Conservation (phyloP, 495 filamentous ascomycete species). For the Parmelia sp. region DNA sequence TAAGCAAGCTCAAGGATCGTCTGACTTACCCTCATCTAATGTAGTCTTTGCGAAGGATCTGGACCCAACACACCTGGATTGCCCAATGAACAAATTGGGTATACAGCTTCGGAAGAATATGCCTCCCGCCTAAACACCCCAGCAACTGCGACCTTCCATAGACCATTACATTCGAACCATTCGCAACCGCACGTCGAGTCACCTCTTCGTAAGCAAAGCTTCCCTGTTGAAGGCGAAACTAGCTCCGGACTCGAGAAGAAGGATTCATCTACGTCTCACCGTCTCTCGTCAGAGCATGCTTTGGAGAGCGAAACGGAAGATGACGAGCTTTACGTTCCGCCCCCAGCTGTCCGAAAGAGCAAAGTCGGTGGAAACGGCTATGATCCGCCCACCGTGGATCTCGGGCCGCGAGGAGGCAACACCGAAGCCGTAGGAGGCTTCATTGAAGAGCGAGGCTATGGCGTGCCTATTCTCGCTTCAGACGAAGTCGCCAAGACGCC, state of each 20-base stretch:
- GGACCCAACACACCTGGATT: slow-evolving; percentile 42
- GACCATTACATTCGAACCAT: slow-evolving; percentile 34
- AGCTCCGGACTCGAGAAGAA: slow-evolving; percentile 28
- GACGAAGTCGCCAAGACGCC: slow-evolving; percentile 84
- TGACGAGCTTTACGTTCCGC: slow-evolving; percentile 69
- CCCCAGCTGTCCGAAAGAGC: slow-evolving; percentile 55
- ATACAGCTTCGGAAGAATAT: slow-evolving; percentile 73
- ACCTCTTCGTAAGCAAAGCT: slow-evolving; percentile 49
- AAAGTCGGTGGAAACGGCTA: slow-evolving; percentile 56
- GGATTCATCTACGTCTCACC: slow-evolving; percentile 22
- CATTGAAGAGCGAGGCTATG: slow-evolving; percentile 48
- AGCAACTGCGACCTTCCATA: slow-evolving; percentile 37
- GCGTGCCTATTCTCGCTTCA: slow-evolving; percentile 79
- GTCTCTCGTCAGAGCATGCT: slow-evolving; percentile 29
- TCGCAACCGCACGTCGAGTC: slow-evolving; percentile 51
- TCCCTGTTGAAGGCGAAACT: slow-evolving; percentile 36
- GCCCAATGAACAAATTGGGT: slow-evolving; percentile 75
- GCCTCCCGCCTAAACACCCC: slow-evolving; percentile 64
- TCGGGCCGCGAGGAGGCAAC: slow-evolving; percentile 43
- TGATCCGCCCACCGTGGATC: slow-evolving; percentile 38
- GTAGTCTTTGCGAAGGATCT: background rate
- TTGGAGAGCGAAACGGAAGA: slow-evolving; percentile 45
- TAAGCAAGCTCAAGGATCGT: slow-evolving; percentile 20
- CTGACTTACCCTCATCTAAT: background rate
- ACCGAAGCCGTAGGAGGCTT: slow-evolving; percentile 43